Conservation (phyloP, 345 rosid species). For the Citrus australasica region DNA sequence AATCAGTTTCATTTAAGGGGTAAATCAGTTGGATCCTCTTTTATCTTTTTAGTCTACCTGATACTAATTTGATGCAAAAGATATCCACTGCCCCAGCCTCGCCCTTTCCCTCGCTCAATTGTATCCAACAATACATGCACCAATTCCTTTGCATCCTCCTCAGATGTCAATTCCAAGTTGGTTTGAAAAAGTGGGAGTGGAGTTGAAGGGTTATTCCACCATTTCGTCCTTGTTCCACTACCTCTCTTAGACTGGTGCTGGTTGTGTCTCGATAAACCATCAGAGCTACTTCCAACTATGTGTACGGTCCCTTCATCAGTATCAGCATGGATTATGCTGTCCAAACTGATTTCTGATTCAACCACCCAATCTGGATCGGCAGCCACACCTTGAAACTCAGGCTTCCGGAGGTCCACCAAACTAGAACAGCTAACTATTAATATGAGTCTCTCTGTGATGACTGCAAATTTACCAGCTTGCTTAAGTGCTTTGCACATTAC, state of each 20-base stretch:
- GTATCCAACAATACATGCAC: constrained; percentile 48
- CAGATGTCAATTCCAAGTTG: constrained; percentile 55
- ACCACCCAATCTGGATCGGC: constrained; percentile 63
- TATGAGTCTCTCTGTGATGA: constrained; percentile 61
- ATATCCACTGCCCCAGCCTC: constrained; percentile 45
- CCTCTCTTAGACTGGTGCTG: constrained; percentile 48
- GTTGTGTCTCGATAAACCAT: constrained; percentile 52
- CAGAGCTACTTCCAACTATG: constrained; percentile 77
- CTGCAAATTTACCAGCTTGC: constrained; percentile 61
- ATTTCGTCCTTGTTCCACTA: constrained; percentile 39
- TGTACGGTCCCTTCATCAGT: constrained; percentile 48
- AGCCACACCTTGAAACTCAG: constrained; percentile 67
- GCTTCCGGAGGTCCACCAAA: constrained; percentile 57
- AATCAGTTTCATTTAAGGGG: background rate
- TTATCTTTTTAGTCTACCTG: background rate
- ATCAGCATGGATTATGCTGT: constrained; percentile 70
- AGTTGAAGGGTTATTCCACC: constrained; percentile 48
- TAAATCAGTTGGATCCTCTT: background rate
- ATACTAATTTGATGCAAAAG: constrained; percentile 54
- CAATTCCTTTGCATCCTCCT: constrained; percentile 50
- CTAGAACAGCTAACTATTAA: constrained; percentile 60
- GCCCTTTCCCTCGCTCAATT: constrained; percentile 60
- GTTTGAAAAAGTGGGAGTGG: constrained; percentile 73
- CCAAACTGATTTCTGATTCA: constrained; percentile 68
- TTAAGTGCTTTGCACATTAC: constrained; percentile 73